Percentiles rank a stretch among this genome's conserved stretches.
These are phyloP conservation scores for Saccharomycopsis selenospora DNA, from an alignment of 805 yeast genomes.

Conservation along the genomic window DNA sequence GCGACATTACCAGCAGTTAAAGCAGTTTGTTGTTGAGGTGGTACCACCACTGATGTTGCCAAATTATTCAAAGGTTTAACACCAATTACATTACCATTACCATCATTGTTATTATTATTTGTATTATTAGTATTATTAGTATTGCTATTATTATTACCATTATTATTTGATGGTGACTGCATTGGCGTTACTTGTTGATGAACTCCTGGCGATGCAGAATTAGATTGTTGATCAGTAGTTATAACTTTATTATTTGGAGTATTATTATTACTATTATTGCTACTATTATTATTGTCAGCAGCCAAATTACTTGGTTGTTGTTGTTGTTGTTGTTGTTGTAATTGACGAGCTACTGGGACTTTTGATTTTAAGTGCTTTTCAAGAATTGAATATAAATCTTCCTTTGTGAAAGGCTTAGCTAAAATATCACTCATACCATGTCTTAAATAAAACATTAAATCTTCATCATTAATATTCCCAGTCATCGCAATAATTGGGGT, in stretches of 20 bases:
- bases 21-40: slow-evolving; percentile 1
- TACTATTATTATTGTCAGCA: not conserved
- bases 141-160: slow-evolving; percentile 3
- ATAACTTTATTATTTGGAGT: not conserved
- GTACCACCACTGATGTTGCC: not conserved
- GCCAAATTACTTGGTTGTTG: not conserved
- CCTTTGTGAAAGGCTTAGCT: slow-evolving; percentile 90
- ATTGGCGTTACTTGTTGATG: not conserved
- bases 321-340: slow-evolving; percentile 23
- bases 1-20: no score
- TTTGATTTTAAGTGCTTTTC: slow-evolving; percentile 60
- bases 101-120: slow-evolving; percentile 1
- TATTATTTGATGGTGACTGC: slow-evolving; percentile 2
- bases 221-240: not conserved
- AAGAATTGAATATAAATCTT: slow-evolving; percentile 70
- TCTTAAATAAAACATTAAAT: slow-evolving; percentile 68
- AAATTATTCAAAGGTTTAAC: no score
- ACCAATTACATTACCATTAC: no score
- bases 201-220: not conserved
- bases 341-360: slow-evolving; percentile 29
- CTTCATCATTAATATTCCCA: slow-evolving; percentile 78
- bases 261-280: slow-evolving; percentile 2
- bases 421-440: slow-evolving; percentile 91
- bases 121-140: slow-evolving; percentile 6
- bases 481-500: slow-evolving; percentile 96